Evolutionary conservation across 2,329 filamentous ascomycete species (phyloP), one percentile per base, ranked within the genome.

Genomic region (Monilinia vaccinii-corymbosi): DNA sequence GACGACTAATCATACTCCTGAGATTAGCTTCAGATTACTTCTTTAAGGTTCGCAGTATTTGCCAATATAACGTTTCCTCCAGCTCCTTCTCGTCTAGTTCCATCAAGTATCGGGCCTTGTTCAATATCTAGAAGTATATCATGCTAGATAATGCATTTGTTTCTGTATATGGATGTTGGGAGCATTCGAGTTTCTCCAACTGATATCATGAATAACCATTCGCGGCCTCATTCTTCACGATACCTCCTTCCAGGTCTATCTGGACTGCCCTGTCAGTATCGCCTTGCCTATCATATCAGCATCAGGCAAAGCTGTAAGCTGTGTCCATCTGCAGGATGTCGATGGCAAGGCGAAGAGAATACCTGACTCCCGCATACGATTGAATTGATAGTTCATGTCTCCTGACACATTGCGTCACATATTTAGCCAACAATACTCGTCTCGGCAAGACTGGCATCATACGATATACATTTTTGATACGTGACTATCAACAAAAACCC

Each of bases 61-160:
- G 34, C 34, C 51, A 44, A 53, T 44, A 31, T 44, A 53, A 14
- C 3, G n/a, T 14, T 32, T 44, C 9, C 38, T 32, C 18, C 4
- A 44, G 38, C 38, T 44, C 51, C 18, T 32, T 44, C 23, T 42
- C 32, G 38, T 21, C 38, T 44, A 16, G 50, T 53, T 53, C 28
- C 18, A 42, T 42, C n/a, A n/a, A 53, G 51, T 38, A 23, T 53
- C 13, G n/a, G 38, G 25, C 42, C n/a, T 32, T 21, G 32, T 44
- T 44, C 50, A 44, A 53, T 53, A 53, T 32, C 38, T 53, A 25
- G 8, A 53, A 11, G n/a, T 18, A 11, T 42, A 16, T 9, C 13
- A 53, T 53, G 50, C 50, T 32, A 53, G 50, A 53, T 44, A 53
- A 53, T 53, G 50, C 38, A 53, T 53, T n/a, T 23, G 13, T 44